Conservation (phyloP, 2,329 filamentous ascomycete genomes). For the Penicillium sp. region DNA sequence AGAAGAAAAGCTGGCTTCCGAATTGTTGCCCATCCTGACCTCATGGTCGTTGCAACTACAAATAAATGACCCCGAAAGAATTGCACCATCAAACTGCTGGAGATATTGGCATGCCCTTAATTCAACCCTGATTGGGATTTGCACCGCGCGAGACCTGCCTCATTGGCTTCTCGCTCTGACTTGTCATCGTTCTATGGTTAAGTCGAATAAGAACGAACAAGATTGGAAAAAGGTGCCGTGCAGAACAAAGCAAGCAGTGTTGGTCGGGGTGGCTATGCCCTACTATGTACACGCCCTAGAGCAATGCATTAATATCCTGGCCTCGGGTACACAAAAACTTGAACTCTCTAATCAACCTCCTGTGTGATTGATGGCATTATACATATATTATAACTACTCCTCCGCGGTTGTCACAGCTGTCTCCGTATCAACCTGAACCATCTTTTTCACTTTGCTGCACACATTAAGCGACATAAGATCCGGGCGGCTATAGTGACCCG, state of each 20-base stretch:
- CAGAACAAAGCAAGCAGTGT: not conserved
- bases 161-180: not conserved
- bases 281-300: not conserved
- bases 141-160: not conserved
- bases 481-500: no score
- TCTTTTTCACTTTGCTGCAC: no score
- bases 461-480: no score
- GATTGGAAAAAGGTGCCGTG: not conserved
- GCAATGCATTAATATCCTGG: not conserved
- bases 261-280: not conserved
- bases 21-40: not conserved
- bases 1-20: not conserved
- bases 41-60: not conserved
- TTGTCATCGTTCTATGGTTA: not conserved
- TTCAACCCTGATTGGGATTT: not conserved
- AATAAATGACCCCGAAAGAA: not conserved
- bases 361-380: not conserved
- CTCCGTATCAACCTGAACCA: not conserved
- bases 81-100: not conserved
- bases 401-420: not conserved
- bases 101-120: not conserved
- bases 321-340: not conserved
- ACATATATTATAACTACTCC: not conserved
- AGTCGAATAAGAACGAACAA: not conserved
- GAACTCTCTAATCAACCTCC: not conserved